A percentile compares a stretch with the other conserved stretches of the same genome.
Conservation (phyloP, 306 rosid species). For the Cucumis hystrix region DNA sequence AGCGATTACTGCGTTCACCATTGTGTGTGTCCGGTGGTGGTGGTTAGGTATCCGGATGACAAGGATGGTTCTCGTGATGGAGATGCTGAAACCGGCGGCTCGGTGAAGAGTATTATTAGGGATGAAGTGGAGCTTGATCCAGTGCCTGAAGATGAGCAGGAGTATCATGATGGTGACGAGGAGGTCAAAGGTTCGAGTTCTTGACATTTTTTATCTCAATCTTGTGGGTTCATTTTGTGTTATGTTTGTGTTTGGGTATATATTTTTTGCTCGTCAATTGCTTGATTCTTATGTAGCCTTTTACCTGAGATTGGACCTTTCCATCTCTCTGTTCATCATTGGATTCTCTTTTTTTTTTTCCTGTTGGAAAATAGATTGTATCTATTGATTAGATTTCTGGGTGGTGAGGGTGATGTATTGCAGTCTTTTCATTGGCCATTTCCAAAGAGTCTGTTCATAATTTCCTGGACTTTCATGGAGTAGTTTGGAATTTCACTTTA, state of each 20-base stretch:
- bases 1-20: slow-evolving; percentile 86
- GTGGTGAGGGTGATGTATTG: neutral
- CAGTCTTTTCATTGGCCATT: neutral
- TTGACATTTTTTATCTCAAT: neutral
- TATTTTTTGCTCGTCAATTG: neutral
- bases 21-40: slow-evolving; percentile 85
- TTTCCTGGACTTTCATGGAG: neutral
- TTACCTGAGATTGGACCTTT: neutral
- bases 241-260: neutral
- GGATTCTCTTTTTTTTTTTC: neutral
- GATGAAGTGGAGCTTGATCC: slow-evolving; percentile 49
- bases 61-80: slow-evolving; percentile 12
- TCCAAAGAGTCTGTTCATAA: neutral
- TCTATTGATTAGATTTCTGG: no score
- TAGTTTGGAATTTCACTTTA: neutral
- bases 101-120: slow-evolving; percentile 14
- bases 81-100: neutral
- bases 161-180: slow-evolving; percentile 43
- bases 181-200: slow-evolving; percentile 38
- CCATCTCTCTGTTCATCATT: neutral
- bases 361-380: neutral
- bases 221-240: neutral
- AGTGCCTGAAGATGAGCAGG: slow-evolving; percentile 82
- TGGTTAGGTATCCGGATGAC: slow-evolving; percentile 57
- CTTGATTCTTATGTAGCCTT: neutral